Base-by-base conservation (phyloP, 768 basidiomycete species). In the Suillus hirtellus region DNA sequence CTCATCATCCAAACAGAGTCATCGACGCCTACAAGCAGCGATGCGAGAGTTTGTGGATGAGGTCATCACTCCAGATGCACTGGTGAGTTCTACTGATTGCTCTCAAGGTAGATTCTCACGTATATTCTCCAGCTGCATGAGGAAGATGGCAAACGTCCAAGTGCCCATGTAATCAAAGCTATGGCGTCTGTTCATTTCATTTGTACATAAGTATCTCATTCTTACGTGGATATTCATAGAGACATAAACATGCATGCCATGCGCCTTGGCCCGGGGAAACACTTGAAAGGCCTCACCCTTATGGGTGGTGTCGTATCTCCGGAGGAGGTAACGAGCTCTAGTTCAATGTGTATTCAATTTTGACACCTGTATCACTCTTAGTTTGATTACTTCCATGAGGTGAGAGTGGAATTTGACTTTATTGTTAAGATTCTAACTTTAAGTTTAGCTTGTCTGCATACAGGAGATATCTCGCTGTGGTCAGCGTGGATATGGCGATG, bases 331-430 rank as follows among this genome's bases (percentile, higher is more conserved):
- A 31, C 80, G 64, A 21, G 61, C 38, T 9, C 12, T 42, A 46
- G 38, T 52, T 43, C 12, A 44, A 46, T 50, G 34, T 27, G 44
- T 27, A 47, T 60, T 64, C 54, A 17, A 59, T 61, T 37, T 55
- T 34, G 43, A 62, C 61, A 52, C 37, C 47, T 24, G 38, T 17
- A 24, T 17, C 24, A 12, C n/a, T 17, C 60, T 14, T 75, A 80
- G 74, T 96, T 91, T 69, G 91, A 96, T 73, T 93, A 91, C 71
- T 96, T 96, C 84, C 93, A 95, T 71, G 89, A 90, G 74, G 86
- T 86, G 64, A 38, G 71, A 65, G 49, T 27, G 9, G 5, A 2
- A 42, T 11, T 11, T 55, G 4, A 55, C 43, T 42, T 9, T 17
- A 15, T 38, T 21, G 2, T 56, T 24, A 12, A 47, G 27, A 40